phyloP scores from a whole-genome alignment of 306 rosid species.

The Dalbergia cochinchinensis region DNA sequence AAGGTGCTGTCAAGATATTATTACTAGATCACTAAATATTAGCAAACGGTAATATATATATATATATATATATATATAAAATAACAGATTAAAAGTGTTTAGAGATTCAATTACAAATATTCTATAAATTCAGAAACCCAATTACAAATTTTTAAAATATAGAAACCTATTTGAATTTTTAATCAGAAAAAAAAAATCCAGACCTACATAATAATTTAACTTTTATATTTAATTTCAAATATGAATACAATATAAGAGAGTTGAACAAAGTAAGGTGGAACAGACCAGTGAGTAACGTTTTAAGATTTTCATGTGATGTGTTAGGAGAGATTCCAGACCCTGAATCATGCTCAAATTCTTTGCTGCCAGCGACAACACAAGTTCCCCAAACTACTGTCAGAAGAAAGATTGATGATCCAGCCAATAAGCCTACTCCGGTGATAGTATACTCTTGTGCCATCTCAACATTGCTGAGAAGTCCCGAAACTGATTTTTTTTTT shows the following conservation, averaged over 20 bases:
- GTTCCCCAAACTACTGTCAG: constrained; percentile 50
- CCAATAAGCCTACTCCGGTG: constrained; percentile 51
- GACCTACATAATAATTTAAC: no score
- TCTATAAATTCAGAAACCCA: no score
- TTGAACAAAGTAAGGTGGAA: neutral
- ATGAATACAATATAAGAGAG: neutral
- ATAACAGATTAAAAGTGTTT: no score
- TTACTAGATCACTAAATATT: no score
- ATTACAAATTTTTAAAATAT: no score
- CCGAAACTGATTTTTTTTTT: constrained; percentile 40
- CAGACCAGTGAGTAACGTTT: constrained; percentile 40
- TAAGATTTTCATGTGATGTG: neutral
- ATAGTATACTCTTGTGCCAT: constrained; percentile 45
- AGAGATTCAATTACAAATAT: no score
- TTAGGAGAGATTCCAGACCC: neutral
- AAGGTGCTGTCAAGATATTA: no score
- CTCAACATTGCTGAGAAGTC: constrained; percentile 37
- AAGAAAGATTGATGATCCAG: constrained; percentile 56
- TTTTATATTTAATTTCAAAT: no score
- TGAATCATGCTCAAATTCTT: neutral
- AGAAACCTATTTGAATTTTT: no score
- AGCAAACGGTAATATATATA: no score
- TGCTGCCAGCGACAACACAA: constrained; percentile 39
- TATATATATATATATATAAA: no score
- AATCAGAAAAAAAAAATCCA: no score